A percentile compares a stretch with the other conserved stretches of the same genome.
Conservation (phyloP, 352 stramenopile species). For the Phytophthora ramorum region DNA sequence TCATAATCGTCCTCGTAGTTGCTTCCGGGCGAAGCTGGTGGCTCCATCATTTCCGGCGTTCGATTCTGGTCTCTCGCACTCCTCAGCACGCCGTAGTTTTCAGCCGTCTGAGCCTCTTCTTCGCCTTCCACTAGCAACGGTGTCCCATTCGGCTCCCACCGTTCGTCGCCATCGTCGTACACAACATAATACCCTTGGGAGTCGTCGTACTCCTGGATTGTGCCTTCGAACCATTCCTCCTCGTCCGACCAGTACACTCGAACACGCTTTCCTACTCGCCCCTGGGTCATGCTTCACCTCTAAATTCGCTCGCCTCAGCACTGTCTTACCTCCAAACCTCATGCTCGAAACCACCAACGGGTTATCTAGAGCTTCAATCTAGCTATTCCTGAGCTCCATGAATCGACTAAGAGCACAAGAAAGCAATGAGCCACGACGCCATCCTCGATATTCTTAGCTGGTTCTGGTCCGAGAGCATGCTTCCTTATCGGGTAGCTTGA, state of each 20-base stretch:
- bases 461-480: slow-evolving; percentile 29
- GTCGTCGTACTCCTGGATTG: slow-evolving; percentile 49
- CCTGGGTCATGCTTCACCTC: slow-evolving; percentile 18
- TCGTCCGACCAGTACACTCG: slow-evolving; percentile 80
- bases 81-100: slow-evolving; percentile 17
- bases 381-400: slow-evolving; percentile 21
- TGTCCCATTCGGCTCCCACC: slow-evolving; percentile 58
- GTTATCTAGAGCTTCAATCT: slow-evolving; percentile 15
- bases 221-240: slow-evolving; percentile 73
- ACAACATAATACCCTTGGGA: slow-evolving; percentile 67
- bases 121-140: slow-evolving; percentile 51
- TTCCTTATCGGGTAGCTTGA: slow-evolving; percentile 3
- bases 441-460: slow-evolving; percentile 35
- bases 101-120: slow-evolving; percentile 18
- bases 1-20: slow-evolving; percentile 39
- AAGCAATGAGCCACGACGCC: neutral
- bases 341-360: slow-evolving; percentile 35
- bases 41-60: slow-evolving; percentile 47
- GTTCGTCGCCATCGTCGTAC: slow-evolving; percentile 86
- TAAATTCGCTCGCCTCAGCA: slow-evolving; percentile 21
- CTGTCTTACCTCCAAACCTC: slow-evolving; percentile 15
- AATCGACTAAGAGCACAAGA: slow-evolving; percentile 11
- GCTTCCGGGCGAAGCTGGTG: slow-evolving; percentile 46
- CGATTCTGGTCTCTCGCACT: neutral
- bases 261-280: slow-evolving; percentile 64